phyloP scores from a whole-genome alignment of 352 stramenopile species.

The Halophytophthora polymorphica region DNA sequence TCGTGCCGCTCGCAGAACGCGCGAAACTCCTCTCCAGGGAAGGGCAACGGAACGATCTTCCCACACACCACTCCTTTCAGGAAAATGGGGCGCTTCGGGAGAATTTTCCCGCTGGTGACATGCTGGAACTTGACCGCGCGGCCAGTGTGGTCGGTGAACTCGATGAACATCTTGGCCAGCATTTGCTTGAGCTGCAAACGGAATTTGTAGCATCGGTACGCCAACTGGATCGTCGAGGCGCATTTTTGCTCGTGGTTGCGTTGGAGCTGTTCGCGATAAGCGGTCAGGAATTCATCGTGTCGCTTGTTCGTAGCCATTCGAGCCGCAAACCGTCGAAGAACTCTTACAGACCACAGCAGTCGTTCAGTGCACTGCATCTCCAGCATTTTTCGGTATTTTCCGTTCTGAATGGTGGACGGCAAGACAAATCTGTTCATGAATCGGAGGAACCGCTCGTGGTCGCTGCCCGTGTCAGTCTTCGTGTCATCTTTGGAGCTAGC shows the following conservation, averaged over 20 bases:
- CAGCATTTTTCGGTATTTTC: constrained; percentile 54
- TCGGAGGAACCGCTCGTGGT: constrained; percentile 39
- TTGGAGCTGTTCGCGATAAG: constrained; percentile 32
- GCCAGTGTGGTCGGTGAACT: constrained; percentile 53
- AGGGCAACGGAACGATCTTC: constrained; percentile 57
- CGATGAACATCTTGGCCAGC: constrained; percentile 56
- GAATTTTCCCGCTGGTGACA: constrained; percentile 28
- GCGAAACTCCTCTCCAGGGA: constrained; percentile 65
- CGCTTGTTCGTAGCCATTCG: constrained; percentile 32
- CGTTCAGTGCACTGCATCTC: constrained; percentile 32
- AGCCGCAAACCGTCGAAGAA: constrained; percentile 44
- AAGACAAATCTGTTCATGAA: constrained; percentile 74
- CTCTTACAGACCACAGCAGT: constrained; percentile 41
- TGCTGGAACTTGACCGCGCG: constrained; percentile 41
- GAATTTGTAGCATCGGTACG: constrained; percentile 51
- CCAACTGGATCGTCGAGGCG: constrained; percentile 33
- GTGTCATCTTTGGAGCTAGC: not conserved
- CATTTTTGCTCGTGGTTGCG: constrained; percentile 26
- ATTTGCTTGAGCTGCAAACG: constrained; percentile 37
- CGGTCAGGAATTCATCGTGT: constrained; percentile 45
- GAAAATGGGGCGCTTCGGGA: constrained; percentile 44
- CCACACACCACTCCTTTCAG: constrained; percentile 47
- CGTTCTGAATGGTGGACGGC: constrained; percentile 47
- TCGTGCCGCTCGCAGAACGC: constrained; percentile 70
- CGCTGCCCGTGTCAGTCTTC: constrained; percentile 9